Evolutionary conservation across 75 land plant species (phyloP).

Genomic region (Ceratopteris richardii): DNA sequence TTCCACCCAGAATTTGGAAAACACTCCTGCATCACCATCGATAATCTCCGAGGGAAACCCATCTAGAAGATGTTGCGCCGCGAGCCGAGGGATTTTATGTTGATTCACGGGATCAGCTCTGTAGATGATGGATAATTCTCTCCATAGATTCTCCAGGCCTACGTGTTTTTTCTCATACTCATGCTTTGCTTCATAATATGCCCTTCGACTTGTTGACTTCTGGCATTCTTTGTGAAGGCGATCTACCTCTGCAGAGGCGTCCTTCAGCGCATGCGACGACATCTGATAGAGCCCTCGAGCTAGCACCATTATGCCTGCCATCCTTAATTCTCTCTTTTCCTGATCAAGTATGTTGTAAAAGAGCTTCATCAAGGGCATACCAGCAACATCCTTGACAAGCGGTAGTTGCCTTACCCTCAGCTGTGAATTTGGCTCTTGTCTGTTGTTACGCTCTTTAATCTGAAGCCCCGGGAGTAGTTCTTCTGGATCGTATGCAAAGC

Average conservation of each 20-base stretch:
- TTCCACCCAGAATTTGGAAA: slow-evolving; percentile 11
- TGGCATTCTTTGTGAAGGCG: not conserved
- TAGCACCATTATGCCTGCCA: not conserved
- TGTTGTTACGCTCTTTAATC: too few species aligned
- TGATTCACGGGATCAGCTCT: not conserved
- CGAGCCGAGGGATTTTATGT: not conserved
- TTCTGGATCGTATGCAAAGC: too few species aligned
- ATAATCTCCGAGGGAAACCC: slow-evolving; percentile 17
- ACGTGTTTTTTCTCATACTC: slow-evolving; percentile 11
- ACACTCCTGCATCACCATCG: slow-evolving; percentile 15
- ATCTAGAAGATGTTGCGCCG: slow-evolving; percentile 14
- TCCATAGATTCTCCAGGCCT: slow-evolving; percentile 15
- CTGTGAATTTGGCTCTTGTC: too few species aligned
- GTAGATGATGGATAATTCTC: slow-evolving; percentile 17
- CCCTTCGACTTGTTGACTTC: slow-evolving; percentile 2
- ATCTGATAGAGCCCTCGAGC: not conserved
- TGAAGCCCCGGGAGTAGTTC: too few species aligned
- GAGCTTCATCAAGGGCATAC: too few species aligned
- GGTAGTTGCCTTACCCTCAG: not conserved
- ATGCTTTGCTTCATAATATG: not conserved
- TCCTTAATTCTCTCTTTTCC: not conserved
- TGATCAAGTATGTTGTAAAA: too few species aligned
- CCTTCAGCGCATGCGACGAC: not conserved
- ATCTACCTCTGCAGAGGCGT: not conserved
- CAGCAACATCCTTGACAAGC: not conserved